Conservation (phyloP, 1,284 basidiomycete genomes). For the Ceratobasidium sp. region DNA sequence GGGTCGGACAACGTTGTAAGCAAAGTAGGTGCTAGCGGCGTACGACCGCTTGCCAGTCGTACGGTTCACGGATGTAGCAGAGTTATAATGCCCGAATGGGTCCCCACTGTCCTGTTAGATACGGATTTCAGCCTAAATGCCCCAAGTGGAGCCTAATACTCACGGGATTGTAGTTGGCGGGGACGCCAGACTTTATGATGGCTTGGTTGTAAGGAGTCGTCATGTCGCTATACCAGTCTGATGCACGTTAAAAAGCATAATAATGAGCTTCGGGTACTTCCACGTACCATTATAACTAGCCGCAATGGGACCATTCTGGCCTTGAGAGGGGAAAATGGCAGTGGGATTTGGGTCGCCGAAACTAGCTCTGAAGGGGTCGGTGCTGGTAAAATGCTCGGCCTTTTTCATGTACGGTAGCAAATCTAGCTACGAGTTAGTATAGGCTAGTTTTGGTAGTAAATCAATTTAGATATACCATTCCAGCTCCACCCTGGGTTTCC, state of each 20-base stretch:
- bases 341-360: conserved; percentile 51
- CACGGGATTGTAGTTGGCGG: conserved; percentile 45
- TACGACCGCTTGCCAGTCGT: conserved; percentile 54
- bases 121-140: background rate
- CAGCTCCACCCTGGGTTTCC: conserved; percentile 55
- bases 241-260: conserved; percentile 44
- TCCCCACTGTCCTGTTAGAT: conserved; percentile 28
- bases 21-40: conserved; percentile 54
- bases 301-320: conserved; percentile 53
- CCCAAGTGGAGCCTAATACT: background rate
- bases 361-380: conserved; percentile 49
- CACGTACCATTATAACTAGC: conserved; percentile 54
- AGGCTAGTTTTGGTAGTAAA: background rate
- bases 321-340: conserved; percentile 53
- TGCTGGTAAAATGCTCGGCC: conserved; percentile 54
- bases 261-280: background rate
- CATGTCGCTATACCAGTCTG: conserved; percentile 48
- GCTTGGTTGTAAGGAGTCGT: conserved; percentile 43
- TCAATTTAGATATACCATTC: conserved; percentile 47
- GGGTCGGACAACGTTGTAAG: conserved; percentile 49
- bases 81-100: conserved; percentile 46
- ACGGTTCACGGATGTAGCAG: conserved; percentile 47
- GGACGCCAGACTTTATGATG: conserved; percentile 33
- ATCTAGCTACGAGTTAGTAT: no score
- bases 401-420: conserved; percentile 59